Conservation (phyloP, 2,329 filamentous ascomycete genomes). For the Trichoderma sp. region DNA sequence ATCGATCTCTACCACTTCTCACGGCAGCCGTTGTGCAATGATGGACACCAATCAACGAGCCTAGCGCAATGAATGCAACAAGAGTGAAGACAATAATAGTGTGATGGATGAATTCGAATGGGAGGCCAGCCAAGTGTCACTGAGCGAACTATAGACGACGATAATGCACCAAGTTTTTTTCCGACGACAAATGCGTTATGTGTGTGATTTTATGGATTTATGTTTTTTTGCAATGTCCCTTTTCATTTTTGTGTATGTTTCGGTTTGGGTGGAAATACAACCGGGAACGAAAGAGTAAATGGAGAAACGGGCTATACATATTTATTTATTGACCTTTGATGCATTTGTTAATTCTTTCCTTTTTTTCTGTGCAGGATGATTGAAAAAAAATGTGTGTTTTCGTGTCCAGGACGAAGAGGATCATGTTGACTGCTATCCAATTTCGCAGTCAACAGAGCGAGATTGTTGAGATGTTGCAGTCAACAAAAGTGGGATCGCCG, state of each 20-base stretch:
- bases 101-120: not conserved
- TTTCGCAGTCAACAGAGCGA: not conserved
- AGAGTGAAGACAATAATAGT: not conserved
- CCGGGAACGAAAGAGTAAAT: not conserved
- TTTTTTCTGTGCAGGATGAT: not conserved
- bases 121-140: not conserved
- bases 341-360: not conserved
- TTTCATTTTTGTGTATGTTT: conserved; percentile 13
- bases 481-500: not conserved
- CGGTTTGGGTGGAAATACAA: conserved; percentile 17
- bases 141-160: conserved; percentile 21
- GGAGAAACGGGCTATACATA: conserved; percentile 1
- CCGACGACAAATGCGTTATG: conserved; percentile 12
- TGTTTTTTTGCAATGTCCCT: conserved; percentile 20
- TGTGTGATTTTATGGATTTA: conserved; percentile 19
- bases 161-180: conserved; percentile 14
- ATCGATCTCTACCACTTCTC: not conserved
- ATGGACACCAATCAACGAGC: not conserved
- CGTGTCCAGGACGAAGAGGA: not conserved
- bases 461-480: not conserved
- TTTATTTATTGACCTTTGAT: conserved; percentile 13
- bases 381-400: too few species aligned
- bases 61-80: not conserved
- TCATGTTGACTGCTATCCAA: too few species aligned
- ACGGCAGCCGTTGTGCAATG: not conserved